Evolutionary conservation across 2,329 filamentous ascomycete genomes (phyloP), one percentile per base, ranked within the genome.

Genomic region (Xylaria sp.): DNA sequence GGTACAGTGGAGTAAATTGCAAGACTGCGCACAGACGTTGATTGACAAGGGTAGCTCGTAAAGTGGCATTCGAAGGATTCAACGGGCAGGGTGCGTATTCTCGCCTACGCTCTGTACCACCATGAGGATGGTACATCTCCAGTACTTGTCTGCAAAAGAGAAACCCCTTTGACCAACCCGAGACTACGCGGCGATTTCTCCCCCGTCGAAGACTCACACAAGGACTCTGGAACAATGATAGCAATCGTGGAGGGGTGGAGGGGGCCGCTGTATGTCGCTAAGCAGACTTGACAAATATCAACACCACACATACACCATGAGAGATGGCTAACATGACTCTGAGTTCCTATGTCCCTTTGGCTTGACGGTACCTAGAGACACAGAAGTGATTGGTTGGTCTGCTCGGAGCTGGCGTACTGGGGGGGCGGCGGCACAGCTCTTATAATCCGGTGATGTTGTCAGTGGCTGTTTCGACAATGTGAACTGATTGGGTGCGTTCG

Each of bases 41-140:
- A 21, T 38, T 7, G 43, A 53, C 61, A 37, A 23, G 57, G 61
- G 40, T 60, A 42, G 50, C 57, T 53, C 23, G n/a, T 50, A 40
- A 43, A 49, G 35, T 59, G 43, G 42, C 28, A 54, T 50, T 59
- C 35, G 49, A 56, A 8, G 45, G 21, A 61, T 61, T 61, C 19
- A 9, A 49, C 38, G 15, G n/a, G 15, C 31, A 42, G 53, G 59
- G 57, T 11, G 17, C 12, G 1, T 46, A 28, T 53, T 12, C 40
- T 28, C 40, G n/a, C 43, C 2, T 43, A 23, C 21, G 15, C 47
- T 21, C 31, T 4, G 38, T 45, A 55, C 11, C 3, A 19, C 31
- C 31, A 21, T 31, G 3, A 4, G 7, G 9, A 21, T 11, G 19
- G 33, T 37, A 14, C 33, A 11, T 51, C 9, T 17, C 50, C 25